Base-by-base conservation (phyloP, 1,284 basidiomycete species). In the Meira miltonrushii region DNA sequence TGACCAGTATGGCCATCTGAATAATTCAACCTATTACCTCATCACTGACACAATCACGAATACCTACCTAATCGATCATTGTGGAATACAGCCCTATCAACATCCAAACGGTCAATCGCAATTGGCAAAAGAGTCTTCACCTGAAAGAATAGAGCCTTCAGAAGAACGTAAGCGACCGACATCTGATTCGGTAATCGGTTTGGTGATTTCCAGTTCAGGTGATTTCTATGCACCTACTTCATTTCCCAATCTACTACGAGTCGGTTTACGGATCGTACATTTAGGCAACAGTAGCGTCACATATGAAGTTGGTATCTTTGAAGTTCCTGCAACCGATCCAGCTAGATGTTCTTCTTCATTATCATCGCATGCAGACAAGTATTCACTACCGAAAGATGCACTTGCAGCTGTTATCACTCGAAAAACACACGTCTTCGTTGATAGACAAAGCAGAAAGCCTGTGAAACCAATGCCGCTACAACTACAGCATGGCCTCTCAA, bases 1-100 rank as follows among this genome's bases (percentile, higher is more conserved):
- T 25, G 67, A 69, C 41, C 67, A 63, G 38, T 71, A 71, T 25
- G 66, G 66, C 8, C 69, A 71, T 44, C 58, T 71, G 9, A 71
- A 71, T 65, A 71, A 71, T 53, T 61, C 64, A 12, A 52, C 60
- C 0, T 71, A 68, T 58, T 68, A 68, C 54, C 59, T 67, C 8
- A 50, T 71, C 2, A 62, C 65, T 2, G 69, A 71, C 33, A 53
- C 47, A n/a, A 56, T 67, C 11, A 63, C 67, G 57, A 71, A 71
- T 38, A 62, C 65, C 13, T 71, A 62, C 41, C 62, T 71, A 0
- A 48, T 69, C 59, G 47, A 64, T 33, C 5, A 46, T 39, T 71
- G 69, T 44, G 62, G 60, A 1, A 55, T 71, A 15, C 52, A 63
- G 21, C 67, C 69, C 1, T 67, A 61, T 52, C 10, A 64, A 5